Conservation (phyloP, 768 basidiomycete species). For the Phylloporus rhodoxanthus region DNA sequence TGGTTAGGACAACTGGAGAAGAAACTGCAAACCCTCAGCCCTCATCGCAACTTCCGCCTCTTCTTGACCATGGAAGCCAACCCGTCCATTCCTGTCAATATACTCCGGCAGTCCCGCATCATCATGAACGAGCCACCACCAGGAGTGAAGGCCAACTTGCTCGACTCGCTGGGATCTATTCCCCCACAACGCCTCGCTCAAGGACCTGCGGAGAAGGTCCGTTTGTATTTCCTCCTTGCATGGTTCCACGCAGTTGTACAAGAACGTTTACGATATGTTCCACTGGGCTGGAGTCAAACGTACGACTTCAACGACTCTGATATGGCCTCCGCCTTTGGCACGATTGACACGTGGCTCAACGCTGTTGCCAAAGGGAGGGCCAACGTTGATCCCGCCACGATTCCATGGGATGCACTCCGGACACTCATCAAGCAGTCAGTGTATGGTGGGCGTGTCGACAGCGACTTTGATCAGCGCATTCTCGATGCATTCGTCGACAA, state of each 20-base stretch:
- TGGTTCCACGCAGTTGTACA: slow-evolving; percentile 99
- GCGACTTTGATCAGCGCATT: slow-evolving; percentile 90
- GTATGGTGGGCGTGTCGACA: slow-evolving; percentile 91
- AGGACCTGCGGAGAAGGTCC: slow-evolving; percentile 89
- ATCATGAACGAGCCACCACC: slow-evolving; percentile 99
- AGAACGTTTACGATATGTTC: slow-evolving; percentile 93
- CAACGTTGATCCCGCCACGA: slow-evolving; percentile 85
- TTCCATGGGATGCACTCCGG: slow-evolving; percentile 95
- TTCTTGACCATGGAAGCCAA: slow-evolving; percentile 99
- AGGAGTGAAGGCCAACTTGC: slow-evolving; percentile 91
- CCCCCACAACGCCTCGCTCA: slow-evolving; percentile 63
- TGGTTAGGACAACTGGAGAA: slow-evolving; percentile 98
- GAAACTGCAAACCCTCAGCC: slow-evolving; percentile 86
- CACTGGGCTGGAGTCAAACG: slow-evolving; percentile 92
- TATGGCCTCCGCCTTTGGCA: slow-evolving; percentile 85
- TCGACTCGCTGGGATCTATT: slow-evolving; percentile 81
- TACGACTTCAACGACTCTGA: slow-evolving; percentile 99
- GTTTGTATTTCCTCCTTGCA: slow-evolving; percentile 91
- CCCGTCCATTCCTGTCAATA: slow-evolving; percentile 91
- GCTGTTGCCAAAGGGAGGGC: slow-evolving; percentile 77
- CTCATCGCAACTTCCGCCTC: slow-evolving; percentile 87
- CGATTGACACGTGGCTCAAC: slow-evolving; percentile 88
- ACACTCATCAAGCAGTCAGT: slow-evolving; percentile 93
- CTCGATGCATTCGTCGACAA: slow-evolving; percentile 90
- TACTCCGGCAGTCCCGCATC: slow-evolving; percentile 90